A percentile compares a stretch with the other conserved stretches of the same genome.
Conservation (phyloP, 1,139 yeast genomes). For the Pneumocystis wakefieldiae region DNA sequence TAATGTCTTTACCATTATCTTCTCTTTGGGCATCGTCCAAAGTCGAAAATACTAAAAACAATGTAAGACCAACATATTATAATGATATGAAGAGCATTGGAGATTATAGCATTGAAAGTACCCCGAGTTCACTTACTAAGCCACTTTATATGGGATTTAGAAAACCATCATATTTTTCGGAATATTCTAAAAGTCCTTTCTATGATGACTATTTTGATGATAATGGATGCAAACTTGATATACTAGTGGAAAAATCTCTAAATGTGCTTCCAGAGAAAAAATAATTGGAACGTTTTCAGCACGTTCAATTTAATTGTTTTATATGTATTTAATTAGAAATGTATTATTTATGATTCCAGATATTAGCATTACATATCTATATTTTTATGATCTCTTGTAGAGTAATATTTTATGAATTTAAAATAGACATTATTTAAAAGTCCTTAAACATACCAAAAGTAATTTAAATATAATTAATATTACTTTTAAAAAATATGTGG, state of each 20-base stretch:
- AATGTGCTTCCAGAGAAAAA: neutral
- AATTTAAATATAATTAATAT: too few relatives aligned
- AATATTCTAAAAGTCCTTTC: neutral
- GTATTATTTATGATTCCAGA: too few relatives aligned
- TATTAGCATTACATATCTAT: too few relatives aligned
- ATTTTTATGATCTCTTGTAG: too few relatives aligned
- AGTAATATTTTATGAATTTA: too few relatives aligned
- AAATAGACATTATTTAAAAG: too few relatives aligned
- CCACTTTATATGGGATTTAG: neutral
- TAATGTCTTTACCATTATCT: constrained; percentile 62
- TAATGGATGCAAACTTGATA: neutral
- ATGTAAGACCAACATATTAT: neutral
- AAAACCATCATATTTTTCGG: neutral
- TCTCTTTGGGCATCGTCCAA: constrained; percentile 60
- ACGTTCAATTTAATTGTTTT: neutral
- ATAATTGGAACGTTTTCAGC: neutral
- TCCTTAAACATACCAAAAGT: too few relatives aligned
- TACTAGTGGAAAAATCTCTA: neutral
- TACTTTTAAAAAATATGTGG: too few relatives aligned
- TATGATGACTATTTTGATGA: neutral
- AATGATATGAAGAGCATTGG: neutral
- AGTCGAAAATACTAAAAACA: constrained; percentile 2
- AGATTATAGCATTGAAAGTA: neutral
- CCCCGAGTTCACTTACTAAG: neutral
- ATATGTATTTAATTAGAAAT: too few relatives aligned